Evolutionary conservation across 768 basidiomycete species (phyloP), one percentile per base, ranked within the genome.

Genomic region (Mycena floridula): DNA sequence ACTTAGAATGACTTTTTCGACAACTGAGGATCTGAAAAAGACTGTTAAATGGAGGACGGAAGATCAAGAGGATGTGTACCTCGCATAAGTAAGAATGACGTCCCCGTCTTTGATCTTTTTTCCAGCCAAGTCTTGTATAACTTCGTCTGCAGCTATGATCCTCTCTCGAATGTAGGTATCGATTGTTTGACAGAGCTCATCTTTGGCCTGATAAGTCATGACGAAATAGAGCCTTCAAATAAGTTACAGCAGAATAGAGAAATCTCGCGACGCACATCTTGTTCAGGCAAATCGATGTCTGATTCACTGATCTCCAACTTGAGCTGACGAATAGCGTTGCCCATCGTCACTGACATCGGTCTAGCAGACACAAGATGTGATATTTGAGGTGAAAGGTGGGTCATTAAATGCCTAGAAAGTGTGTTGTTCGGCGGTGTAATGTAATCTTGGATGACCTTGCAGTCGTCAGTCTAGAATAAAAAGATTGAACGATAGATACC

Each of bases 51-150:
- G 35, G 37, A 25, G 47, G 26, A 25, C 45, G 16, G 35, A 37
- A 37, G 18, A 46, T 37, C 6, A 11, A n/a, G 25, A 28, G 5
- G 8, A 30, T 28, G 25, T 37, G 16, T 50, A 91, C 92, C 92
- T 79, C 21, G 93, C 93, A 64, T 89, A 99, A 12, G 93, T 94
- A 35, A 99, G 70, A 42, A 99, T 81, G 25, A 89, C 83, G 64
- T 96, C 93, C 6, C 88, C 91, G 51, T 96, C 82, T 54, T 90
- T 89, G 57, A 99, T 97, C 69, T 98, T 98, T 56, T 83, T 88
- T 38, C 82, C 80, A 0, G 93, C 91, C 42, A 84, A 78, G 49
- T 87, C 82, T 58, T 89, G 82, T 39, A 99, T 98, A 42, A 98
- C 89, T 59, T 93, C 80, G 63, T 88, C 95, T 3, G 96, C 96